Base-by-base conservation (phyloP, 768 basidiomycete genomes). In the Mycena filopes region DNA sequence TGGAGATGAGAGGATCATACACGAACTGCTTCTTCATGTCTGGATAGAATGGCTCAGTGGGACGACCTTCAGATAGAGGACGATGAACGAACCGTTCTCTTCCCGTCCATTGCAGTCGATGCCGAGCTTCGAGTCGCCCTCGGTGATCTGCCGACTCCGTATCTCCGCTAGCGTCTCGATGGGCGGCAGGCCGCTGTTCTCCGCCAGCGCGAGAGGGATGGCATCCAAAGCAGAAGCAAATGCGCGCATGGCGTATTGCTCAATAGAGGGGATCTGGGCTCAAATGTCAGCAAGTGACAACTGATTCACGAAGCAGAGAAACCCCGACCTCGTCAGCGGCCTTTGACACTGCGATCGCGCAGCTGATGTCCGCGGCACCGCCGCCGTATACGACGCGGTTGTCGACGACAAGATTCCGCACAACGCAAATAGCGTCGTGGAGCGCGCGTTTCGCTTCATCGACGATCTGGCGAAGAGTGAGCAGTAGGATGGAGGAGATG, bases 181-280 rank as follows among this genome's bases (percentile, higher is more conserved):
- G 13, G 98, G 98, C 16, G 93, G 90, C 46, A 99, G 79, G 57
- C 98, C 98, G 65, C 95, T 97, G 84, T 99, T 99, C 79, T 99
- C 98, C 16, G 98, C 98, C 13, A 99, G 84, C 5, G 98, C 98
- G 15, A 99, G 87, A 4, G 98, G 98, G 51, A 99, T 81, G n/a
- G 95, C 87, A 72, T 99, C 98, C 10, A 99, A 83, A 16, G 98
- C 97, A 36, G 94, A 93, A 4, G 98, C 87, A 76, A 99, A 99
- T n/a, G 98, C 96, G 51, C 97, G 91, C 96, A 99, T 98, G 3
- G 98, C 98, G 74, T 99, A 99, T 83, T 99, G 98, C 80, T 99
- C 98, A 73, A 99, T 98, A 29, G 95, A 87, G 1, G 98, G 91
- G 69, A 98, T 97, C 94, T 96, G 60, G 46, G 20, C 50, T n/a